Percentiles rank a stretch among this genome's conserved stretches.
phyloP scores from a whole-genome alignment of 2,329 filamentous ascomycete species.

The Fusarium begoniae region DNA sequence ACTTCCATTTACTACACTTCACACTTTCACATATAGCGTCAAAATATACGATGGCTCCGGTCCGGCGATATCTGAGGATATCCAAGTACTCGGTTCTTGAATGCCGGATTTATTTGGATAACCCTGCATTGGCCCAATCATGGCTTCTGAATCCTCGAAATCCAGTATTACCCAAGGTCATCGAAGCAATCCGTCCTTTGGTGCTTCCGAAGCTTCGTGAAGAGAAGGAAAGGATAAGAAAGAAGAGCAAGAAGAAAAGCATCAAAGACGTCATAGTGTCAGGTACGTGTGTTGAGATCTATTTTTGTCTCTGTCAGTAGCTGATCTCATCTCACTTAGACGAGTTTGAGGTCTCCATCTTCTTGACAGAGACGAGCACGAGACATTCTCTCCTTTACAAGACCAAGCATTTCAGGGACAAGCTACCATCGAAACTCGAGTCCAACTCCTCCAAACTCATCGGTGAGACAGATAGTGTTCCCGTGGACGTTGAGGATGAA shows the following conservation, averaged over 20 bases:
- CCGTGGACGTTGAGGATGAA: conserved; percentile 61
- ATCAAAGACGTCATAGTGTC: conserved; percentile 89
- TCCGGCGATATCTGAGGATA: conserved; percentile 89
- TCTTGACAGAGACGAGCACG: conserved; percentile 85
- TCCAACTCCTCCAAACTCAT: conserved; percentile 72
- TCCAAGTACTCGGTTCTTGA: conserved; percentile 96
- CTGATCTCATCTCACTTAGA: conserved; percentile 62
- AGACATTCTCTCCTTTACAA: conserved; percentile 88
- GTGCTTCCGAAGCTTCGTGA: conserved; percentile 92
- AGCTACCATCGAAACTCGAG: conserved; percentile 59
- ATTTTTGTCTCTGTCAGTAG: neutral
- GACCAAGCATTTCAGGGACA: conserved; percentile 78
- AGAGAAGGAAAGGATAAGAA: conserved; percentile 72
- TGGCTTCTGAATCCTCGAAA: conserved; percentile 85
- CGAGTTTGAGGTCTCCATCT: conserved; percentile 95
- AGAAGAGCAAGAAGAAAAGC: conserved; percentile 74
- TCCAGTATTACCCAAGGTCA: conserved; percentile 81
- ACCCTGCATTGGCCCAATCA: conserved; percentile 80
- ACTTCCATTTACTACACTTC: neutral
- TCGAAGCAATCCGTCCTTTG: conserved; percentile 83
- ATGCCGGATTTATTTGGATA: conserved; percentile 94
- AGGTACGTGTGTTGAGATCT: conserved; percentile 60
- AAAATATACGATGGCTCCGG: conserved; percentile 74
- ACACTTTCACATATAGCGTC: neutral
- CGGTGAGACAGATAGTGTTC: conserved; percentile 62